These are phyloP conservation scores for Puccinia novopanici DNA, from an alignment of 1,284 basidiomycete species.

Conservation along the genomic window DNA sequence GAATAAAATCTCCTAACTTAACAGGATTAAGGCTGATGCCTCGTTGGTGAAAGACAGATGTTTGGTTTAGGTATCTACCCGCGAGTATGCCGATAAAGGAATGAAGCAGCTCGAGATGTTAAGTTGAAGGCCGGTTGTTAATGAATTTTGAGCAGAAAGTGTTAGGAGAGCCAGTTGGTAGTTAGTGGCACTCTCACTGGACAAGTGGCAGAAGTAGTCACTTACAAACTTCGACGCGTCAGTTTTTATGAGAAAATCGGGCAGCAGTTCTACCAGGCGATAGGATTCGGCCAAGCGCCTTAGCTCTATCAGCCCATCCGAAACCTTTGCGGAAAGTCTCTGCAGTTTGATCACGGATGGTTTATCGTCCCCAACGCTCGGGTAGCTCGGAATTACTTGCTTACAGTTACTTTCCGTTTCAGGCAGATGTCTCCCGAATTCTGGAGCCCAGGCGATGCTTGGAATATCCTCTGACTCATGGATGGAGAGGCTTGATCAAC, in stretches of 20 bases:
- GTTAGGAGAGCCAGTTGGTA: neutral
- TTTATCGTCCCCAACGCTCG: too few species aligned
- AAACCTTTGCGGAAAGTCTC: neutral
- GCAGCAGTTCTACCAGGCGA: too few species aligned
- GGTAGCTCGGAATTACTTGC: too few species aligned
- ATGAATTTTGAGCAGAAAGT: neutral
- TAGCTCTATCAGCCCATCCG: too few species aligned
- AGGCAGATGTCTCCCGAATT: too few species aligned
- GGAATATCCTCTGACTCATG: too few species aligned
- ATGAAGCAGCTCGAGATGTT: neutral
- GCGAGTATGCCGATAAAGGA: neutral
- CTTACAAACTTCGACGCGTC: too few species aligned
- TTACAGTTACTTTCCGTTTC: too few species aligned
- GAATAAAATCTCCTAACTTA: neutral
- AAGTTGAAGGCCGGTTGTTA: neutral
- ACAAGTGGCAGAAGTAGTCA: neutral
- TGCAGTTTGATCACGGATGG: neutral
- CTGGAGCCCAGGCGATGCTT: too few species aligned
- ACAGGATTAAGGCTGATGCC: neutral
- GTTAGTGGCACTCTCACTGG: constrained; percentile 1
- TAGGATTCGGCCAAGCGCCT: too few species aligned
- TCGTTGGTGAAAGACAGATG: neutral
- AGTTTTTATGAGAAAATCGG: too few species aligned
- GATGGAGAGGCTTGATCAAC: too few species aligned
- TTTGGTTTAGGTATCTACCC: neutral